phyloP scores from a whole-genome alignment of 352 stramenopile genomes.

The Phytophthora lateralis region DNA sequence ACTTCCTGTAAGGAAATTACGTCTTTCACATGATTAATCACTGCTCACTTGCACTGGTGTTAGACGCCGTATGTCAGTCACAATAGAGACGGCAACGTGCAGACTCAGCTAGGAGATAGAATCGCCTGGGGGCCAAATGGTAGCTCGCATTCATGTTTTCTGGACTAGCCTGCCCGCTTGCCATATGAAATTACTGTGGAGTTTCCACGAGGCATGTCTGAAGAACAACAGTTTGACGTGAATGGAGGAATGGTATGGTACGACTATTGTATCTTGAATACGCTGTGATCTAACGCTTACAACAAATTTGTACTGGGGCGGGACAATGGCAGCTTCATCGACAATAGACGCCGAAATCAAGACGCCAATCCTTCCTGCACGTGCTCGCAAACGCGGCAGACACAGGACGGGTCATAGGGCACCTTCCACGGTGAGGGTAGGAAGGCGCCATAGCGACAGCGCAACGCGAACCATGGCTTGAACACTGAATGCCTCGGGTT shows the following conservation, averaged over 20 bases:
- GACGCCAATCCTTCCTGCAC: constrained; percentile 33
- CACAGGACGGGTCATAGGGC: constrained; percentile 55
- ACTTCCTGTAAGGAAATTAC: constrained; percentile 68
- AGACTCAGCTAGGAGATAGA: constrained; percentile 27
- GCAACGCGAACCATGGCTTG: constrained; percentile 70
- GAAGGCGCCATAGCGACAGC: constrained; percentile 59
- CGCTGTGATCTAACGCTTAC: constrained; percentile 13
- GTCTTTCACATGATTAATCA: constrained; percentile 8
- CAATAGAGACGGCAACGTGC: constrained; percentile 32
- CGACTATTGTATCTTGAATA: constrained; percentile 28
- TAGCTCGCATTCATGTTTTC: constrained; percentile 33
- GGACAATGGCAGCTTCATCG: constrained; percentile 6
- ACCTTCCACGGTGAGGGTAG: constrained; percentile 58
- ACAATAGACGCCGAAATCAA: too few relatives aligned
- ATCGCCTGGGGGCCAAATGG: constrained; percentile 29
- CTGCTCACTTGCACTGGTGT: constrained; percentile 20
- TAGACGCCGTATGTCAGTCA: constrained; percentile 28
- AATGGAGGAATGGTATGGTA: constrained; percentile 27
- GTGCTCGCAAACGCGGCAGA: constrained; percentile 66
- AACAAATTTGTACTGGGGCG: constrained; percentile 18
- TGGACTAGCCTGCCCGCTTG: neutral
- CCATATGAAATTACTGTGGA: neutral
- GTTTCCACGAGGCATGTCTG: too few relatives aligned
- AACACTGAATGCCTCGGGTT: constrained; percentile 55
- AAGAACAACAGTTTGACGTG: too few relatives aligned